Conservation (phyloP, 1,284 basidiomycete species). For the Ceratobasidium sp. region DNA sequence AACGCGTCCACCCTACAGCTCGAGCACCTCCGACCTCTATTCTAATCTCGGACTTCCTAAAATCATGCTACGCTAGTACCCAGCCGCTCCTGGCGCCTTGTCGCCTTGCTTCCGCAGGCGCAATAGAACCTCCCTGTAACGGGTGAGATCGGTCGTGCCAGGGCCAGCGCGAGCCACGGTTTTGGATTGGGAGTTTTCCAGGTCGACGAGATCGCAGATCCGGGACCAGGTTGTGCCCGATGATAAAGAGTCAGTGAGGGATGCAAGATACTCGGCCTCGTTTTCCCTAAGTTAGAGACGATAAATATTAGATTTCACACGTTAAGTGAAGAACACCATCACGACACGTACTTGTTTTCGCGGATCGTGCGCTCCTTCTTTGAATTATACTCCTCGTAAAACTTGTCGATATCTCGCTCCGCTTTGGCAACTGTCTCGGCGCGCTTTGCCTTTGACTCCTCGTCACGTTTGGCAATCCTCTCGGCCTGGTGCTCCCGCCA, state of each 20-base stretch:
- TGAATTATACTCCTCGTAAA: constrained; percentile 93
- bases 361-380: constrained; percentile 95
- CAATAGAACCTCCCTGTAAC: constrained; percentile 93
- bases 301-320: neutral
- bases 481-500: constrained; percentile 92
- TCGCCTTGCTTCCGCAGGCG: constrained; percentile 90
- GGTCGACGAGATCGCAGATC: constrained; percentile 87
- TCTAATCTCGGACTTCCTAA: no score
- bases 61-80: constrained; percentile 68
- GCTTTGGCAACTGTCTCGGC: constrained; percentile 91
- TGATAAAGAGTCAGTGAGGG: constrained; percentile 82
- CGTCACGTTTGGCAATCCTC: constrained; percentile 86
- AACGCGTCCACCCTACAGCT: no score
- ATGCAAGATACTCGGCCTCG: constrained; percentile 85
- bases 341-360: constrained; percentile 89
- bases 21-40: no score
- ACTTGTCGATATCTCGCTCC: constrained; percentile 93
- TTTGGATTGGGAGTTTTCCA: constrained; percentile 98
- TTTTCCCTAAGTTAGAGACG: constrained; percentile 72
- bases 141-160: constrained; percentile 89
- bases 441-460: constrained; percentile 81
- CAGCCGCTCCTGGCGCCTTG: constrained; percentile 90
- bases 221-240: constrained; percentile 97
- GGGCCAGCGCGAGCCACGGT: constrained; percentile 89
- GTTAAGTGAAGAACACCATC: neutral